Evolutionary conservation across 371 early-diverging fungal species (phyloP).

Genomic region (Dichotomocladium elegans): DNA sequence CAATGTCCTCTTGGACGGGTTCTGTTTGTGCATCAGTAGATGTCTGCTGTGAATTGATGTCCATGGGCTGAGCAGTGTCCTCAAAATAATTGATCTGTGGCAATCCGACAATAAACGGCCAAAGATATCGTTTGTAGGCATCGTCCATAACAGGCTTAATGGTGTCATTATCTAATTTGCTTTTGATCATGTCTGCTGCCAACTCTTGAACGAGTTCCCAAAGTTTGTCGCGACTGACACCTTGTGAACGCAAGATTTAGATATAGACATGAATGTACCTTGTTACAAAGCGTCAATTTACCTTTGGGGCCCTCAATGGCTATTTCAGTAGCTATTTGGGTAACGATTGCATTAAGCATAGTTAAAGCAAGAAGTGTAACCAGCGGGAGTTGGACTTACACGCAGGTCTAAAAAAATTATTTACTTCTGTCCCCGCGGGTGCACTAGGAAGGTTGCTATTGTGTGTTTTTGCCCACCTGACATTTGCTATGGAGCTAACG

Average conservation of each 20-base stretch:
- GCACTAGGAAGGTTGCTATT: too few species aligned
- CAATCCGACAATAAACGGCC: conserved; percentile 16
- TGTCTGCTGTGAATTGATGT: too few species aligned
- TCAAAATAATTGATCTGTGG: background rate
- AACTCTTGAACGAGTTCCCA: conserved; percentile 4
- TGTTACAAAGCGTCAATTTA: background rate
- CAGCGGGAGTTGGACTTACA: too few species aligned
- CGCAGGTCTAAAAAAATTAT: too few species aligned
- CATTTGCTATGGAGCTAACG: too few species aligned
- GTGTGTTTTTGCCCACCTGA: too few species aligned
- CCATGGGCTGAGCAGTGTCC: background rate
- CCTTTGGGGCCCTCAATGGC: conserved; percentile 12
- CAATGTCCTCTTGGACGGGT: background rate
- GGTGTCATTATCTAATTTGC: background rate
- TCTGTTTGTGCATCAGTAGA: background rate
- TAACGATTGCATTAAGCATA: conserved; percentile 10
- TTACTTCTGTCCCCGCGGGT: too few species aligned
- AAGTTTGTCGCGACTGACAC: background rate
- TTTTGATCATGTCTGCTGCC: background rate
- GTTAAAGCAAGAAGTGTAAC: too few species aligned
- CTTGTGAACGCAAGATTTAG: background rate
- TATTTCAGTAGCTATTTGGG: conserved; percentile 3
- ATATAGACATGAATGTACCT: too few species aligned
- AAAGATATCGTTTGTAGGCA: conserved; percentile 24
- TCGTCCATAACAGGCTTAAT: conserved; percentile 18